Evolutionary conservation across 805 yeast species (phyloP).

Genomic region (Isabelozyma pseudorhagii): DNA sequence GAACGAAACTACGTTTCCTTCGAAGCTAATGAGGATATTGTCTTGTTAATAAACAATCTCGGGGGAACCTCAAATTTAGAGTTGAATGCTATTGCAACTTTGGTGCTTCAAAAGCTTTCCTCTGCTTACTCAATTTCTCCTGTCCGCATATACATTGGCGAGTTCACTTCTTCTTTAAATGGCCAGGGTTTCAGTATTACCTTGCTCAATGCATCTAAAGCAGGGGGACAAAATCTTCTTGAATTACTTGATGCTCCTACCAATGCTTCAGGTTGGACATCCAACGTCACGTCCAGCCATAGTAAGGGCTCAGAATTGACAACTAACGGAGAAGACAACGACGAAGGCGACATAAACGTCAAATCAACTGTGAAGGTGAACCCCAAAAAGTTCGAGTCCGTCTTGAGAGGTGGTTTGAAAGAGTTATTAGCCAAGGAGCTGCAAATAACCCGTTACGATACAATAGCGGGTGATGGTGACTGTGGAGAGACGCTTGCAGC

Average conservation of each 20-base stretch:
- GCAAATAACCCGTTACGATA: slow-evolving; percentile 69
- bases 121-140: slow-evolving; percentile 49
- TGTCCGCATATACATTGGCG: slow-evolving; percentile 60
- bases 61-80: slow-evolving; percentile 82
- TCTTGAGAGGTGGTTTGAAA: slow-evolving; percentile 40
- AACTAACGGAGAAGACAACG: neutral
- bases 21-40: slow-evolving; percentile 53
- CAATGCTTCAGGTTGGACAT: slow-evolving; percentile 70
- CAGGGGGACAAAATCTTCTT: slow-evolving; percentile 24
- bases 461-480: slow-evolving; percentile 87
- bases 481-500: slow-evolving; percentile 81
- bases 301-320: too few relatives aligned
- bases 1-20: slow-evolving; percentile 76
- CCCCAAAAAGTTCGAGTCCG: slow-evolving; percentile 43
- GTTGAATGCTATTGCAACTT: slow-evolving; percentile 60
- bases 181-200: slow-evolving; percentile 86
- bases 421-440: slow-evolving; percentile 49
- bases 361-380: slow-evolving; percentile 15
- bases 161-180: slow-evolving; percentile 76
- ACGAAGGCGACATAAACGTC: slow-evolving; percentile 6
- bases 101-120: slow-evolving; percentile 46
- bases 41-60: slow-evolving; percentile 67
- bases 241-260: slow-evolving; percentile 63
- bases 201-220: slow-evolving; percentile 58
- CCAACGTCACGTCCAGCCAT: slow-evolving; percentile 17